Conservation (phyloP, 2,329 filamentous ascomycete genomes). For the Exserohilum rostratum region DNA sequence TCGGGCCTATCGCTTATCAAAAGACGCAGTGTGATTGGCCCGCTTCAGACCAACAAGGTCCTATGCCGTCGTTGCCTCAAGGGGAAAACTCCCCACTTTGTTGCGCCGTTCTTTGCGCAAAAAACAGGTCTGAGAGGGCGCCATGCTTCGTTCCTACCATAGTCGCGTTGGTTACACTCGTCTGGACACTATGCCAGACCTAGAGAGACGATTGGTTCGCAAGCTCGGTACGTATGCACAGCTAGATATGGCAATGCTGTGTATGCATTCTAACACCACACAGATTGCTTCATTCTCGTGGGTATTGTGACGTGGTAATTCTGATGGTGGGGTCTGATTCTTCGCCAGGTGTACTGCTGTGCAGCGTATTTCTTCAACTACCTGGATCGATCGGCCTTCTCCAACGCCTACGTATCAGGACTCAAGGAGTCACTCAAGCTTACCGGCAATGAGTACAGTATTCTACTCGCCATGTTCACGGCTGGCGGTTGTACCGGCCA, state of each 20-base stretch:
- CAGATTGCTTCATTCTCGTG: slow-evolving; percentile 34
- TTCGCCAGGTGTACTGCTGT: slow-evolving; percentile 32
- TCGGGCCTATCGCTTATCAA: slow-evolving; percentile 23
- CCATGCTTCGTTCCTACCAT: background rate
- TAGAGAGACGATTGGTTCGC: slow-evolving; percentile 33
- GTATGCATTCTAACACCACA: background rate
- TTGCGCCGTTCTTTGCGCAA: background rate
- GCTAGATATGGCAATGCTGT: background rate
- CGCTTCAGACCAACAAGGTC: slow-evolving; percentile 28
- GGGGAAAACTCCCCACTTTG: slow-evolving; percentile 2
- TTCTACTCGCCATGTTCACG: slow-evolving; percentile 38
- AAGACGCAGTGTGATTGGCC: slow-evolving; percentile 20
- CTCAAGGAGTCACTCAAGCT: slow-evolving; percentile 34
- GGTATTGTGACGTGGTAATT: background rate
- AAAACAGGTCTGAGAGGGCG: background rate
- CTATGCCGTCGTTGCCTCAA: background rate
- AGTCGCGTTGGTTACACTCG: slow-evolving; percentile 7
- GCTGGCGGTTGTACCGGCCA: slow-evolving; percentile 38
- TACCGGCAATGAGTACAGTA: slow-evolving; percentile 36
- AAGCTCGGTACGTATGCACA: slow-evolving; percentile 33
- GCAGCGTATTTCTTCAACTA: slow-evolving; percentile 44
- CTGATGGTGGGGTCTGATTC: background rate
- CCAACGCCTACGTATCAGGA: slow-evolving; percentile 41
- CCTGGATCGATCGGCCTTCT: slow-evolving; percentile 33
- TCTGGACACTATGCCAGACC: slow-evolving; percentile 17